phyloP scores from a whole-genome alignment of 2,329 filamentous ascomycete species.

The Aspergillus bombycis region DNA sequence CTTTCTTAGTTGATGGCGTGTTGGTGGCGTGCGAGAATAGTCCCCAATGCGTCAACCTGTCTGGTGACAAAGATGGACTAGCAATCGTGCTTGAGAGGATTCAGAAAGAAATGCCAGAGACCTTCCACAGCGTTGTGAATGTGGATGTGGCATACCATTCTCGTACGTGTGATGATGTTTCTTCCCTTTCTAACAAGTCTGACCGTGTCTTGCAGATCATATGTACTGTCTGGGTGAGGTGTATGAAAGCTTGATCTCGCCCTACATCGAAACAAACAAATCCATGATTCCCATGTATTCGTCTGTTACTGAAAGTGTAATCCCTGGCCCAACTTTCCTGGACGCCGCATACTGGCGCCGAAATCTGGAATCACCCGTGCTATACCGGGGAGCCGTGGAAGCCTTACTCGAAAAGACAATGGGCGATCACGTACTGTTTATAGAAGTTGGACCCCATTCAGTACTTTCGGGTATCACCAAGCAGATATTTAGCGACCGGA shows the following conservation, averaged over 20 bases:
- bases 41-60: constrained; percentile 33
- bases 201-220: neutral
- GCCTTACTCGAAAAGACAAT: neutral
- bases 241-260: neutral
- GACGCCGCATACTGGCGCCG: neutral
- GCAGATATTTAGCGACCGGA: neutral
- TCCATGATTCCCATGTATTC: neutral
- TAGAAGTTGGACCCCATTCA: neutral
- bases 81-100: neutral
- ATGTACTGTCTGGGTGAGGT: neutral
- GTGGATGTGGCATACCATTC: constrained; percentile 6
- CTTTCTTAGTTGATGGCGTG: constrained; percentile 12
- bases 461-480: neutral
- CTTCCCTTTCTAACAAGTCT: neutral
- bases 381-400: constrained; percentile 29
- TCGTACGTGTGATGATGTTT: neutral
- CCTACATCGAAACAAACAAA: neutral
- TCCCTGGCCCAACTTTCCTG: constrained; percentile 14
- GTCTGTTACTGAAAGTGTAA: neutral
- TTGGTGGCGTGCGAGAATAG: constrained; percentile 44
- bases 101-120: neutral
- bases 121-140: neutral
- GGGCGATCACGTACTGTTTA: neutral
- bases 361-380: constrained; percentile 18
- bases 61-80: neutral